phyloP scores from a whole-genome alignment of 495 filamentous ascomycete genomes.

The Neurospora sp. region DNA sequence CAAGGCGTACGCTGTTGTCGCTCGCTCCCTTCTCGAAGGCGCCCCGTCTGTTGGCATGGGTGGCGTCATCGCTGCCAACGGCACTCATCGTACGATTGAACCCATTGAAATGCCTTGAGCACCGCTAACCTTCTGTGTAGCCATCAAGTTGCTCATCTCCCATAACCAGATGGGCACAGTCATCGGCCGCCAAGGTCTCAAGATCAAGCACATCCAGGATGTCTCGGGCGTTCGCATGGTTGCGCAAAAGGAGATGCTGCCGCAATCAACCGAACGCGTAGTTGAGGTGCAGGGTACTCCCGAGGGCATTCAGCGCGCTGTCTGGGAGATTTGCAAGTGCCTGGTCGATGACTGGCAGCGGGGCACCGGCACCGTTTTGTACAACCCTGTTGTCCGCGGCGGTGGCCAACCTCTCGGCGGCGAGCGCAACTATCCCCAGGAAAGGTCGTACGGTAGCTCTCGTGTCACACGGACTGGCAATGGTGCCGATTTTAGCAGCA shows the following conservation, averaged over 20 bases:
- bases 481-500: conserved; percentile 95
- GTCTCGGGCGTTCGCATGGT: conserved; percentile 96
- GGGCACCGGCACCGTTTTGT: conserved; percentile 89
- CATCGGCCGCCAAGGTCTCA: conserved; percentile 88
- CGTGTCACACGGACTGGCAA: conserved; percentile 94
- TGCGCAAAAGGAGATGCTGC: conserved; percentile 98
- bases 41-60: conserved; percentile 94
- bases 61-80: conserved; percentile 69
- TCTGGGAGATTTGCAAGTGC: conserved; percentile 99
- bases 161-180: conserved; percentile 99
- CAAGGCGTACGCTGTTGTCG: conserved; percentile 86
- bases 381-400: conserved; percentile 88
- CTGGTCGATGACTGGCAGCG: conserved; percentile 95
- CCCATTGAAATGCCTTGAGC: background rate
- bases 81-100: conserved; percentile 74
- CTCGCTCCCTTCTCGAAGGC: conserved; percentile 81
- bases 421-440: conserved; percentile 19
- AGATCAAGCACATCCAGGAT: conserved; percentile 99
- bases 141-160: conserved; percentile 93
- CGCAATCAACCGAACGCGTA: conserved; percentile 96
- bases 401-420: conserved; percentile 40
- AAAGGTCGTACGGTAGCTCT: conserved; percentile 44
- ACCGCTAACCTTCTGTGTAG: conserved; percentile 36
- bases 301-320: conserved; percentile 85
- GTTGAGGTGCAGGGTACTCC: conserved; percentile 92